Conservation (phyloP, 2,329 filamentous ascomycete genomes). For the Aspergillus puulaauensis region DNA sequence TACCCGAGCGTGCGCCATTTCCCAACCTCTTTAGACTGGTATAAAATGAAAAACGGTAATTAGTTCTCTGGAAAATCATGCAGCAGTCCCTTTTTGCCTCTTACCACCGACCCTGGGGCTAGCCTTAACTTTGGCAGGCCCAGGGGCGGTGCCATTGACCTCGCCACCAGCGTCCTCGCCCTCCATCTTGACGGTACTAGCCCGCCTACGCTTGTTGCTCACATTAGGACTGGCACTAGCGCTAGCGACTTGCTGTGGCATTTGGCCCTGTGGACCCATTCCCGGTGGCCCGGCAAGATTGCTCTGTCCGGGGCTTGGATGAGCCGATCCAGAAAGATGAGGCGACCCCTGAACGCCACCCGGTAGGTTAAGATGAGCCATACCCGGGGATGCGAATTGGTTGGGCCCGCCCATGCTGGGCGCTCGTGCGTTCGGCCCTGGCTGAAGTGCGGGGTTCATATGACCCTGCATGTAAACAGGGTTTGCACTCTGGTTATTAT, state of each 20-base stretch:
- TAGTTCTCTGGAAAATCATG: conserved; percentile 23
- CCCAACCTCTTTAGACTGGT: conserved; percentile 24
- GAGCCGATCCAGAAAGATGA: conserved; percentile 52
- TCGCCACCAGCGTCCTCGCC: conserved; percentile 52
- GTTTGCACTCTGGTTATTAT: conserved; percentile 33
- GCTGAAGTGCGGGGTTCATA: conserved; percentile 39
- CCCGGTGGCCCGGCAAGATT: conserved; percentile 47
- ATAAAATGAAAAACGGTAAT: conserved; percentile 13
- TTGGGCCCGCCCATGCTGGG: conserved; percentile 48
- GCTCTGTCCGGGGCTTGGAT: conserved; percentile 48
- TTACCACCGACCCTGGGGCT: conserved; percentile 48
- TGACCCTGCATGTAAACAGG: conserved; percentile 27
- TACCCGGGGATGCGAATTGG: conserved; percentile 60
- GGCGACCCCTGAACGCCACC: conserved; percentile 49
- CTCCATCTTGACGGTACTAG: conserved; percentile 61
- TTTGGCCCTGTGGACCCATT: conserved; percentile 59
- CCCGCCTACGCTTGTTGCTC: conserved; percentile 57
- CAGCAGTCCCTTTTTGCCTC: conserved; percentile 45
- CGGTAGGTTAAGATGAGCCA: conserved; percentile 54
- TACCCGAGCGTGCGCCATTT: conserved; percentile 33
- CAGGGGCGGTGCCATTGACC: conserved; percentile 48
- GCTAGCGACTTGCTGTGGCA: conserved; percentile 54
- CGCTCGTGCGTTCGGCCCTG: conserved; percentile 39
- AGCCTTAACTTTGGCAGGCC: conserved; percentile 45
- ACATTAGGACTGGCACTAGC: conserved; percentile 65